Base-by-base conservation (phyloP, 371 early-diverging fungal genomes). In the Mortierella sp. region DNA sequence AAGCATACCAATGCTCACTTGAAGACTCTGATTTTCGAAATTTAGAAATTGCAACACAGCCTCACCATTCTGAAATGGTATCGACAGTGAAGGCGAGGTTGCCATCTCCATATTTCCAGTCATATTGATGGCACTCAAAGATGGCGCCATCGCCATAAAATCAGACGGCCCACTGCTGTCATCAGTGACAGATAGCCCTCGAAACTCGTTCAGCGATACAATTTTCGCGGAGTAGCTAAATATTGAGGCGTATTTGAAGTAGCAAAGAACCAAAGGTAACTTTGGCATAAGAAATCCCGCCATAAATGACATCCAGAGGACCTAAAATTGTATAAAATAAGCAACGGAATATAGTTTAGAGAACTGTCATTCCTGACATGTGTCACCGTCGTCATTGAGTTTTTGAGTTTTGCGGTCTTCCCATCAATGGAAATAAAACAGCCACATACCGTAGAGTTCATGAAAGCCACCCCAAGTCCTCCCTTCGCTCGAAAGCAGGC, bases 261-360 rank as follows among this genome's bases (percentile, higher is more conserved):
- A 37, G 1, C 52, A 2, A 28, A 75, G 51, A 22, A 61, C 14
- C 51, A 28, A 35, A 5, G 75, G 54, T 10, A 74, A 24, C 3
- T 57, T 26, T 0, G 45, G 55, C 2, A 52, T 28, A 45, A 75
- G 18, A 30, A 64, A 61, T 10, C 75, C 75, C 12, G 65, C 69
- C 64, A 75, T 43, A 45, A 69, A 68, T 1, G 68, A 5, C 30
- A 68, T 24, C 58, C 62, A 62, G 3, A 75, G 45, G 5, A 69
- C 47, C 75, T 43, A 10, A 14, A 43, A 43, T 43, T 69, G 18
- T 26, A 18, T 0, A 5, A 22, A 52, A 58, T 24, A 12, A 64
- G 24, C 20, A 57, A 26, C 35, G 54, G 54, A 54, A 54, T 54
- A 54, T 26, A 54, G 26, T n/a, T 24, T 54, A 26, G 43, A 5